Conservation (phyloP, 768 basidiomycete genomes). For the Antrodiella citrinella region DNA sequence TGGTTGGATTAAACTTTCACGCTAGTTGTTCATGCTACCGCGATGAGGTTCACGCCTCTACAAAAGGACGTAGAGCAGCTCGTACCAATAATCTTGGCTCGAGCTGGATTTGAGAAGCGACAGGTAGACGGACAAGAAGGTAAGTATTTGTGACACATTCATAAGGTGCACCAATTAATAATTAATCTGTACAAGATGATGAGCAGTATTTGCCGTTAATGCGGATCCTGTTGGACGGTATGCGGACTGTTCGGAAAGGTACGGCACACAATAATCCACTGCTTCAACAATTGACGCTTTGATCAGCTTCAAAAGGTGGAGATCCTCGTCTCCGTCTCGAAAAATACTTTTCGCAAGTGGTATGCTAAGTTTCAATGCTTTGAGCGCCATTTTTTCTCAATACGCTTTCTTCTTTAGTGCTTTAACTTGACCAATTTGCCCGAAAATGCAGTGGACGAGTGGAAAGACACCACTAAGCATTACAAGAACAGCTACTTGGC, state of each 20-base stretch:
- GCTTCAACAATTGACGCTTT: too few species aligned
- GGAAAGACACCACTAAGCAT: slow-evolving; percentile 57
- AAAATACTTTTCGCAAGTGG: slow-evolving; percentile 70
- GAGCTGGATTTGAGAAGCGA: slow-evolving; percentile 57
- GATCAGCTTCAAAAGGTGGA: slow-evolving; percentile 60
- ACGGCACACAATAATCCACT: too few species aligned
- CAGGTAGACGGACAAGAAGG: slow-evolving; percentile 27
- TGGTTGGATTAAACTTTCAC: background rate
- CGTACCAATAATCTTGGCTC: slow-evolving; percentile 53
- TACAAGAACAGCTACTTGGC: slow-evolving; percentile 66
- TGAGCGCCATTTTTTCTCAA: too few species aligned
- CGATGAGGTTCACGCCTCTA: slow-evolving; percentile 46
- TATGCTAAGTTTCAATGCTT: too few species aligned
- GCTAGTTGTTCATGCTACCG: slow-evolving; percentile 51
- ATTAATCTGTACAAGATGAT: slow-evolving; percentile 31
- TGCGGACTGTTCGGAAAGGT: slow-evolving; percentile 56
- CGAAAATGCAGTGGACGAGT: slow-evolving; percentile 53
- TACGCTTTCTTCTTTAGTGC: too few species aligned
- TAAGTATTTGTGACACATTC: too few species aligned
- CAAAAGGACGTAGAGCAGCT: slow-evolving; percentile 57
- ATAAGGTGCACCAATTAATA: too few species aligned
- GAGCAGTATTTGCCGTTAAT: slow-evolving; percentile 45
- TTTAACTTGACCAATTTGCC: slow-evolving; percentile 31
- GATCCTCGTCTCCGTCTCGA: slow-evolving; percentile 78
- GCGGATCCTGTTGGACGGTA: slow-evolving; percentile 53